Evolutionary conservation across 1,284 basidiomycete species (phyloP), one percentile per base, ranked within the genome.

Genomic region (Coniferiporia sulphurascens): DNA sequence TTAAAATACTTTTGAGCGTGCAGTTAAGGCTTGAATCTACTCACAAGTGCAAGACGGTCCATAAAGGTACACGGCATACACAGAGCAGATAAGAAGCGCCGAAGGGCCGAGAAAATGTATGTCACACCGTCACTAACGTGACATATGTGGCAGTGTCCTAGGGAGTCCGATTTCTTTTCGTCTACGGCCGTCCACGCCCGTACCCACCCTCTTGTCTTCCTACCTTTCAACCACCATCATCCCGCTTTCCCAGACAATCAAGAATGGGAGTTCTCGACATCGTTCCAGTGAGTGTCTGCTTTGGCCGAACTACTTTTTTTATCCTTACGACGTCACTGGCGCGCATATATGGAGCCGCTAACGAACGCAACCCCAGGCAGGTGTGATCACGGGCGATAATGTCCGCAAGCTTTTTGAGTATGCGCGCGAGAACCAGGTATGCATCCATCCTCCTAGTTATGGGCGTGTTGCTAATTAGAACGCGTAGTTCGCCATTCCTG

Each of bases 361-460:
- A 56, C 46, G 44, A 41, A 6, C n/a, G 19, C 34, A 36, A 17
- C 36, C 56, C 36, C 65, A 93, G 91, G 79, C 90, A 74, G 93
- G 93, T 69, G 93, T 95, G 64, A 74, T 95, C 68, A 91, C 89
- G 65, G 93, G 92, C 74, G 87, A 93, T 69, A 83, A 95, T 72
- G 87, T 90, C 68, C 84, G 89, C 75, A 92, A 91, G 75, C 78
- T 96, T 67, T 93, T 95, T 72, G 86, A 93, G 70, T 92, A 94
- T 74, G 92, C 92, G 38, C 87, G 87, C 70, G 82, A 87, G 70
- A 72, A 95, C 73, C 81, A 93, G 78, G 92, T 90, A 65, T 66
- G 84, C 74, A 17, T n/a, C 21, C 44, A 21, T 50, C 55, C 1
- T 12, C 35, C 13, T 44, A 4, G 46, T 52, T 48, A 59, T 13